phyloP scores from a whole-genome alignment of 1,284 basidiomycete genomes.

The Phaffia rhodozyma region DNA sequence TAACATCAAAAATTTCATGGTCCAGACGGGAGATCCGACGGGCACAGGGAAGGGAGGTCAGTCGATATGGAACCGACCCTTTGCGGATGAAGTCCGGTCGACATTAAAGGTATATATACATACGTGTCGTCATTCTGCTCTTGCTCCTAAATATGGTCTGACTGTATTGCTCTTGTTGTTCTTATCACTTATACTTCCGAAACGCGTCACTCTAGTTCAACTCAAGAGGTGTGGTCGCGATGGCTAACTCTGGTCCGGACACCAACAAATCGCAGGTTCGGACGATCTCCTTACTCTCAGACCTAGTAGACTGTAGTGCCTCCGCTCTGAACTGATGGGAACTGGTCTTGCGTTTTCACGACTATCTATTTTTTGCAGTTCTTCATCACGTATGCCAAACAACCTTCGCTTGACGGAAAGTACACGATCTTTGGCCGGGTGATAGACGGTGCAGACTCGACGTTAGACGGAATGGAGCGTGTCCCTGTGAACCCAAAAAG shows the following conservation, averaged over 20 bases:
- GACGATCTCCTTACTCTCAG: not conserved
- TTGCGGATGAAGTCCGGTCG: constrained; percentile 76
- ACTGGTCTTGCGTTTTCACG: not conserved
- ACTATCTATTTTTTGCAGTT: constrained; percentile 45
- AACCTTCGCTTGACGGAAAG: constrained; percentile 81
- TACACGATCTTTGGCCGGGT: constrained; percentile 87
- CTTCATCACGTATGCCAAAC: constrained; percentile 86
- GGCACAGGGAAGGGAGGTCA: constrained; percentile 44
- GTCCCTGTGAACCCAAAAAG: constrained; percentile 85
- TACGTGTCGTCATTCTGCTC: constrained; percentile 11
- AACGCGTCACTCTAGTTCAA: constrained; percentile 55
- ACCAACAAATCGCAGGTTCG: constrained; percentile 66
- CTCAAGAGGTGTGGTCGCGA: constrained; percentile 80
- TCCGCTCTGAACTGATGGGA: too few relatives aligned
- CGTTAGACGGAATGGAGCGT: constrained; percentile 78
- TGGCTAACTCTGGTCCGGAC: constrained; percentile 89
- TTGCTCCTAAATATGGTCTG: constrained; percentile 1
- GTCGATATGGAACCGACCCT: constrained; percentile 55
- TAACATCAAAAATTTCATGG: constrained; percentile 92
- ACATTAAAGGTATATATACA: constrained; percentile 62
- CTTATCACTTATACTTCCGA: constrained; percentile 6
- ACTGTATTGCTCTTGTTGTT: constrained; percentile 4
- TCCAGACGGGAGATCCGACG: constrained; percentile 78
- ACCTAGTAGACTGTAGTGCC: not conserved
- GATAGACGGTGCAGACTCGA: constrained; percentile 85